phyloP scores from a whole-genome alignment of 1,284 basidiomycete genomes.

The Leccinum fuscescens region DNA sequence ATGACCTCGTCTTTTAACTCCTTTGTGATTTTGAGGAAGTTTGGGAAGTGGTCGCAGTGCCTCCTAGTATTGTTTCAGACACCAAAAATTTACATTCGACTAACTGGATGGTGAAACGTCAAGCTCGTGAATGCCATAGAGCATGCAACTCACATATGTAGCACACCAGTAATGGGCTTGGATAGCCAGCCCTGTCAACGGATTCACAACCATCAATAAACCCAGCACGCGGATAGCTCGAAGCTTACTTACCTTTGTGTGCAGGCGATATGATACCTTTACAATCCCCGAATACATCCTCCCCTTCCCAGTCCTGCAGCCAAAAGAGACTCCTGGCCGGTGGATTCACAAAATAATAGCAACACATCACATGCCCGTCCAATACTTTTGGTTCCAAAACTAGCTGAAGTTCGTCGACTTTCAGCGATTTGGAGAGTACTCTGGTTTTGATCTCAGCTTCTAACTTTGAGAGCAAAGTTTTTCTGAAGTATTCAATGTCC shows the following conservation, averaged over 20 bases:
- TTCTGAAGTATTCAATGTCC: slow-evolving; percentile 27
- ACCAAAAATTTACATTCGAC: too few species aligned
- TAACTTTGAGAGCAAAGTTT: slow-evolving; percentile 12
- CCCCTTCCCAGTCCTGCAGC: slow-evolving; percentile 26
- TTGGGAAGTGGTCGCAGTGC: slow-evolving; percentile 53
- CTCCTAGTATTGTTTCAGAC: rapidly evolving
- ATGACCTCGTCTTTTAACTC: slow-evolving; percentile 44
- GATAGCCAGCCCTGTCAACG: too few species aligned
- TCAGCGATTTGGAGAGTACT: slow-evolving; percentile 6
- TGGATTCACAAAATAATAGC: slow-evolving; percentile 34
- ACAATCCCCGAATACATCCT: slow-evolving; percentile 21
- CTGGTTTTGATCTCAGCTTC: neutral
- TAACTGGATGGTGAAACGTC: slow-evolving; percentile 4
- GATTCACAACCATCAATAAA: too few species aligned
- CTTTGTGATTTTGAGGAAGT: slow-evolving; percentile 35
- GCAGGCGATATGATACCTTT: slow-evolving; percentile 17
- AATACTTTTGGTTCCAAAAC: slow-evolving; percentile 27
- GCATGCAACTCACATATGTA: neutral
- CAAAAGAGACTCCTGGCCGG: slow-evolving; percentile 27
- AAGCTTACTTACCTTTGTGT: slow-evolving; percentile 28
- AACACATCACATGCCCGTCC: slow-evolving; percentile 16
- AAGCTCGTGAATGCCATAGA: slow-evolving; percentile 1
- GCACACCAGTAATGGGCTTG: too few species aligned
- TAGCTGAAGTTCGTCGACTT: slow-evolving; percentile 23
- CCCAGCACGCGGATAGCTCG: neutral